Evolutionary conservation across 352 stramenopile genomes (phyloP).

Genomic region (Globisporangium canariense): DNA sequence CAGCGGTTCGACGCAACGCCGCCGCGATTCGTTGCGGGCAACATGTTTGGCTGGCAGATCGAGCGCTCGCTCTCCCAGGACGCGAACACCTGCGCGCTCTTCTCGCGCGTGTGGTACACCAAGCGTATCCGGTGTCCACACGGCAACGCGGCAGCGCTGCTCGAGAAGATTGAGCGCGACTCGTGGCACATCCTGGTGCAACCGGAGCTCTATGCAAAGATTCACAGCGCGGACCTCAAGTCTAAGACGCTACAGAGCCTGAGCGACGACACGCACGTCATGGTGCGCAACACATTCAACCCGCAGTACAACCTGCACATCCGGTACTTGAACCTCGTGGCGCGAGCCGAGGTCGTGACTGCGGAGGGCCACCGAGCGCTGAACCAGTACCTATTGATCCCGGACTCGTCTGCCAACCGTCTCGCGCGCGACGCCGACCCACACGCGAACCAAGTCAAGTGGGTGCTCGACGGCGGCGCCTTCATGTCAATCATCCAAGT

Average conservation of each 20-base stretch:
- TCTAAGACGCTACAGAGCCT: conserved; percentile 33
- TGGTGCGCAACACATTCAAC: conserved; percentile 25
- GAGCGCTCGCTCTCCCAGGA: conserved; percentile 22
- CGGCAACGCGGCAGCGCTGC: conserved; percentile 19
- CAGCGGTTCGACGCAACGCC: conserved; percentile 22
- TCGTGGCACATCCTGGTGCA: conserved; percentile 30
- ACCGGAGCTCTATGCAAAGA: conserved; percentile 27
- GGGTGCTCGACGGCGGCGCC: conserved; percentile 34
- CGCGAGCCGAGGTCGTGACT: conserved; percentile 15
- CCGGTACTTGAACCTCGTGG: conserved; percentile 37
- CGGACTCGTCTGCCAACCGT: conserved; percentile 29
- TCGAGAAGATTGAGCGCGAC: conserved; percentile 28
- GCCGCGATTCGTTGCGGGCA: conserved; percentile 2
- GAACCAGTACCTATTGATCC: conserved; percentile 29
- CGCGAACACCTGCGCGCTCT: conserved; percentile 14
- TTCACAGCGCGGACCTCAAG: conserved; percentile 20
- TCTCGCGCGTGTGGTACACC: conserved; percentile 29
- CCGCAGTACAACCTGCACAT: conserved; percentile 17
- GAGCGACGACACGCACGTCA: conserved; percentile 27
- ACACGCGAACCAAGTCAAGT: conserved; percentile 20
- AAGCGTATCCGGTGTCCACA: conserved; percentile 31
- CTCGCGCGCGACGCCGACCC: conserved; percentile 30
- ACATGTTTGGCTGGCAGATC: conserved; percentile 34
- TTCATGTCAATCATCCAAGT: conserved; percentile 34
- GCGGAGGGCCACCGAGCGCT: conserved; percentile 20